phyloP scores from a whole-genome alignment of 202 grass and related monocot genomes.

The Zoysia matrella region DNA sequence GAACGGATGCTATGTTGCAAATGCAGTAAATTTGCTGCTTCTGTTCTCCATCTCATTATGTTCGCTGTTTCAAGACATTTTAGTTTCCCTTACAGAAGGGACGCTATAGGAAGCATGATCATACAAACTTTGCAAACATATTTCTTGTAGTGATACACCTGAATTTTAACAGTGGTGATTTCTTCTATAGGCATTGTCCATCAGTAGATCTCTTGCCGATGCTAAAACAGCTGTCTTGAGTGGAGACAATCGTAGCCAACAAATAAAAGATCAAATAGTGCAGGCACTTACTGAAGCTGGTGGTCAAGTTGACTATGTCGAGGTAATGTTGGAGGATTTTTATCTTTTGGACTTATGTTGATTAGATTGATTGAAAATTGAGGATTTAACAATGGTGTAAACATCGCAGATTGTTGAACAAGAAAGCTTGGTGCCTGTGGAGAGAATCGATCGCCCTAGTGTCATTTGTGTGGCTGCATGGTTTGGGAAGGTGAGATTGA shows the following conservation, averaged over 20 bases:
- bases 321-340: conserved; percentile 50
- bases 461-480: conserved; percentile 79
- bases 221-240: conserved; percentile 60
- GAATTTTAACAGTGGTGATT: conserved; percentile 19
- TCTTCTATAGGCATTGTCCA: conserved; percentile 67
- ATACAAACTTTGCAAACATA: background rate
- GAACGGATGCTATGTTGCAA: background rate
- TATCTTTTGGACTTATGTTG: background rate
- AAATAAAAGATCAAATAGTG: conserved; percentile 66
- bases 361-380: too few relatives aligned
- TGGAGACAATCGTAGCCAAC: conserved; percentile 50
- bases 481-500: conserved; percentile 82
- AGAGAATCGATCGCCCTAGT: conserved; percentile 50
- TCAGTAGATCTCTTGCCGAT: conserved; percentile 67
- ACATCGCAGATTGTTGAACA: conserved; percentile 73
- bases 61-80: background rate
- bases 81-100: background rate
- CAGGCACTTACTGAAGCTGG: conserved; percentile 58
- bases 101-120: background rate
- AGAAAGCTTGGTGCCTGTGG: conserved; percentile 61
- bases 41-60: too few relatives aligned
- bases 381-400: background rate
- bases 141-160: too few relatives aligned
- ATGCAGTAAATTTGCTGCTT: background rate
- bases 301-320: conserved; percentile 86